Base-by-base conservation (phyloP, 2,329 filamentous ascomycete genomes). In the Calonectria multiphialidica region DNA sequence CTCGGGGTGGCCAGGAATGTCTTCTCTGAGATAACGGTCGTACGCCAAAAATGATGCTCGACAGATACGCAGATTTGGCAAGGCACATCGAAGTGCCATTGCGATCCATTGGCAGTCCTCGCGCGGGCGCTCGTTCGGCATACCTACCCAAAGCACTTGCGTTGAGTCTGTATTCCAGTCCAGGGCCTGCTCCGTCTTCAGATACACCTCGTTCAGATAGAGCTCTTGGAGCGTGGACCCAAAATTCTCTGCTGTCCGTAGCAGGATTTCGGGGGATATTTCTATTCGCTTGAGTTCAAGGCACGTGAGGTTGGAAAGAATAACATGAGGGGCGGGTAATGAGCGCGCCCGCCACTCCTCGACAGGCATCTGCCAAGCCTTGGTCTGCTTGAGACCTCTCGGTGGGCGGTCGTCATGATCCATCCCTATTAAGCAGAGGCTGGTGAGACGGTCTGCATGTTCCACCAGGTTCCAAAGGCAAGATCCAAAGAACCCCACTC, bases 381-480 rank as follows among this genome's bases (percentile, higher is more conserved):
- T 82, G 18, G 85, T 85, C 69, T 83, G 81, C 75, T 84, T 86
- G 45, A 86, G 66, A 2, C 81, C 80, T 25, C 81, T 77, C 2
- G 82, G 83, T 0, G 81, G 82, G 30, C 81, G 81, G 42, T 84
- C 82, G 28, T 86, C 83, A 21, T 84, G 80, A 70, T 87, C 84
- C 73, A 85, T 81, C n/a, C 87, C 87, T 13, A 87, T 82, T 18
- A 90, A 74, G 70, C 87, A 89, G 21, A 90, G 79, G 53, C 84
- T 88, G 73, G 85, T 81, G 15, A 90, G 83, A 10, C 80, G 77
- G 28, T 80, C 78, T 0, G 88, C 87, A 61, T 86, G 85, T 59
- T 84, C 83, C 18, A 90, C 85, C 47, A 89, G 78, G 72, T 86
- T 85, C 88, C 88, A 90, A 3, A 90, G 80, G 66, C 86, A 84